Evolutionary conservation across 2,329 filamentous ascomycete species (phyloP).

Genomic region (Chaetomiaceae sp.): DNA sequence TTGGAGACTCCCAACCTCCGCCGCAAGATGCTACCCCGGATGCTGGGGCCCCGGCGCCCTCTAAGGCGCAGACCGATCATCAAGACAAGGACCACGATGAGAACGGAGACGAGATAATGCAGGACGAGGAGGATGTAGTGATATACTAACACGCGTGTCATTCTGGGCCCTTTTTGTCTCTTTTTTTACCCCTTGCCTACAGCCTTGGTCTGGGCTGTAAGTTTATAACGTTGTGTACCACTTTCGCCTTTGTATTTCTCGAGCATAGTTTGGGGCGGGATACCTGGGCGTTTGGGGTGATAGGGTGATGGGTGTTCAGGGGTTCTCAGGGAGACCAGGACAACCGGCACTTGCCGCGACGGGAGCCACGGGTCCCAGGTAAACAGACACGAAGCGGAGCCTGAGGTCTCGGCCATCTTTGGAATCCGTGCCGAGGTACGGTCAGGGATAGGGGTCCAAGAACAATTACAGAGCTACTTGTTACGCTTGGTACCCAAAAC

Average conservation of each 20-base stretch:
- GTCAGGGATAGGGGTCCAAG: too few species aligned
- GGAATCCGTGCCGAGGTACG: neutral
- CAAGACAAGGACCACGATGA: slow-evolving; percentile 53
- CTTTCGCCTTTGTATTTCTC: neutral
- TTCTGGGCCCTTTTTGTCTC: neutral
- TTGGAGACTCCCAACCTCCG: slow-evolving; percentile 39
- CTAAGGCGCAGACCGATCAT: slow-evolving; percentile 25
- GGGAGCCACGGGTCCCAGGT: neutral
- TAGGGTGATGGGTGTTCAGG: neutral
- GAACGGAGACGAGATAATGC: slow-evolving; percentile 73
- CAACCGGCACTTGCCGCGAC: neutral
- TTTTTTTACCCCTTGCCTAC: too few species aligned
- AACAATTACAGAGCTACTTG: too few species aligned
- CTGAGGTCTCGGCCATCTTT: neutral
- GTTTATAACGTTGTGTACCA: neutral
- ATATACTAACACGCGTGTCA: slow-evolving; percentile 65
- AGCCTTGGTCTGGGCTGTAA: too few species aligned
- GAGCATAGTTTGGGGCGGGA: too few species aligned
- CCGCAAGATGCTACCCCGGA: slow-evolving; percentile 35
- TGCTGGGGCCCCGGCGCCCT: slow-evolving; percentile 35
- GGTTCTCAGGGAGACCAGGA: neutral
- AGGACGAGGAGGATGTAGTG: slow-evolving; percentile 84
- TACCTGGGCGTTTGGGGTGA: neutral
- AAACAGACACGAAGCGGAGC: slow-evolving; percentile 3
- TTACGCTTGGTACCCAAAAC: too few species aligned